Conservation (phyloP, 2,329 filamentous ascomycete genomes). For the Bipolaris sorokiniana region DNA sequence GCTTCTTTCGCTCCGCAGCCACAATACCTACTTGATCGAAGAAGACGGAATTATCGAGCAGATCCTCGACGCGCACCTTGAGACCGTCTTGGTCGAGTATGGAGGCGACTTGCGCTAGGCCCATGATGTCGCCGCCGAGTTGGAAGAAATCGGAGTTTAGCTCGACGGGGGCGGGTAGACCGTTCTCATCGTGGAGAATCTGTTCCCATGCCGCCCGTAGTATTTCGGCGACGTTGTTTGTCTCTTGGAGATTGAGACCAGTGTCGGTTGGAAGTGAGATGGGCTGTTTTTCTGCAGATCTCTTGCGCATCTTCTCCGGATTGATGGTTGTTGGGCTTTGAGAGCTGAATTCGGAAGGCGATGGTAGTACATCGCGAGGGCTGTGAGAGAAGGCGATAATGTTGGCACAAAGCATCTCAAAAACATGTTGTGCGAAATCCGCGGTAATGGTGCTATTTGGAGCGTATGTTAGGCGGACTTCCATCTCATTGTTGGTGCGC, state of each 20-base stretch:
- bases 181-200: slow-evolving; percentile 37
- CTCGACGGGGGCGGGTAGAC: slow-evolving; percentile 26
- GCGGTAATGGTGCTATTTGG: slow-evolving; percentile 56
- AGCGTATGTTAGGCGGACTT: slow-evolving; percentile 40
- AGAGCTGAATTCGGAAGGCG: slow-evolving; percentile 36
- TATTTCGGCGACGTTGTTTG: slow-evolving; percentile 29
- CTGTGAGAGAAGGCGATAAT: slow-evolving; percentile 35
- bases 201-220: slow-evolving; percentile 40
- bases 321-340: slow-evolving; percentile 30
- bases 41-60: slow-evolving; percentile 41
- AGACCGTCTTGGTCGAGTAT: slow-evolving; percentile 38
- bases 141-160: slow-evolving; percentile 43
- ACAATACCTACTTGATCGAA: slow-evolving; percentile 39
- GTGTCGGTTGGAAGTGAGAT: slow-evolving; percentile 35
- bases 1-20: slow-evolving; percentile 33
- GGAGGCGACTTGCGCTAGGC: slow-evolving; percentile 39
- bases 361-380: slow-evolving; percentile 36
- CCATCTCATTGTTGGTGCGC: slow-evolving; percentile 30
- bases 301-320: slow-evolving; percentile 32
- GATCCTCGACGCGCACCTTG: slow-evolving; percentile 38
- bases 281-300: slow-evolving; percentile 33
- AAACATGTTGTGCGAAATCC: slow-evolving; percentile 59
- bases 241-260: slow-evolving; percentile 34
- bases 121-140: slow-evolving; percentile 45
- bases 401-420: slow-evolving; percentile 41